Conservation (phyloP, 2,329 filamentous ascomycete genomes). For the Phoma sp. region DNA sequence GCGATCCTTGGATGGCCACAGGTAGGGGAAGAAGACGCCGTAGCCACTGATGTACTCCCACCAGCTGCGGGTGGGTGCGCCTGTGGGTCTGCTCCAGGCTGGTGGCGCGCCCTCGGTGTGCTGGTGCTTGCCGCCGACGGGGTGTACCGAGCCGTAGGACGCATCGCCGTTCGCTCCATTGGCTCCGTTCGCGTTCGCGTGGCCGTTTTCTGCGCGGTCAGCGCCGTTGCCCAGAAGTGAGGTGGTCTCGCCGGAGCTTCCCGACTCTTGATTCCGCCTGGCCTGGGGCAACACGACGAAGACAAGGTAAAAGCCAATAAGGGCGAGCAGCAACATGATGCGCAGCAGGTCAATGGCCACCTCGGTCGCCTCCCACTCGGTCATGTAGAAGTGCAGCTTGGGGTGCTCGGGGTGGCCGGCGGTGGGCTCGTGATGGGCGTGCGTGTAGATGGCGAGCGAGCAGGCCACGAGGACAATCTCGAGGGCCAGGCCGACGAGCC, state of each 20-base stretch:
- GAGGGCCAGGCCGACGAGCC: constrained; percentile 73
- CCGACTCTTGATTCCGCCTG: constrained; percentile 29
- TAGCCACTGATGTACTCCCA: constrained; percentile 95
- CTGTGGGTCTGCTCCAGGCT: constrained; percentile 88
- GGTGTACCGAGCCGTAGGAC: constrained; percentile 59
- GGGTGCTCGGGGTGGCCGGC: constrained; percentile 41
- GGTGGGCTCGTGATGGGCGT: constrained; percentile 69
- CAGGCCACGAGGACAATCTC: constrained; percentile 75
- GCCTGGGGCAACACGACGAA: constrained; percentile 53
- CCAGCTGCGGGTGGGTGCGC: constrained; percentile 87
- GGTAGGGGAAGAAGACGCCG: constrained; percentile 91
- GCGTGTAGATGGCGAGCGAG: constrained; percentile 72
- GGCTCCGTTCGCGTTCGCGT: constrained; percentile 41
- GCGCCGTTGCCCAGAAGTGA: constrained; percentile 63
- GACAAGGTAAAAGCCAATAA: constrained; percentile 65
- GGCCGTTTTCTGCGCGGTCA: constrained; percentile 46
- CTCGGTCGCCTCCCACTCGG: constrained; percentile 69
- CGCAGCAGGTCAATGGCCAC: constrained; percentile 72
- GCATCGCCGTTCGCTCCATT: constrained; percentile 58
- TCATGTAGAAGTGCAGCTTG: constrained; percentile 49
- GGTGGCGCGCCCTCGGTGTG: constrained; percentile 67
- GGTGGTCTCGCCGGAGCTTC: constrained; percentile 62
- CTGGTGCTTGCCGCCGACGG: constrained; percentile 51
- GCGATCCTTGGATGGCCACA: constrained; percentile 87
- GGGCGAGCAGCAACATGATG: constrained; percentile 67